Evolutionary conservation across 345 rosid species (phyloP), one percentile per base, ranked within the genome.

Genomic region (Kandelia obovata): DNA sequence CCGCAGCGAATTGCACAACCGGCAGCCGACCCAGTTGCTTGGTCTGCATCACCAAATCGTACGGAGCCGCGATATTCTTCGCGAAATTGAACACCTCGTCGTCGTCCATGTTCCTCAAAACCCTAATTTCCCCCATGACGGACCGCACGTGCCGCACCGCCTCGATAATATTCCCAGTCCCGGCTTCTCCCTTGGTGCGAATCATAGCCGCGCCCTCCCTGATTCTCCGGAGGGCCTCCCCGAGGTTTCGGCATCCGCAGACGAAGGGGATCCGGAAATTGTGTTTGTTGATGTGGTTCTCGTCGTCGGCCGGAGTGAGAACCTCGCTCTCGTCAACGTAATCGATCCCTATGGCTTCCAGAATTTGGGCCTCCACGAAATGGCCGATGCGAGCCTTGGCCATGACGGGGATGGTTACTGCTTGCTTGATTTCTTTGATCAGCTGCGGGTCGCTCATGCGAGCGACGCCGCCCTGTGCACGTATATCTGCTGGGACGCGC

Each of bases 141-240:
- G 86, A 81, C 73, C 97, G 76, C 64, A 91, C 88, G 62, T 91
- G 95, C 78, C 92, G 82, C 17, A 91, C 96, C 15, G 97, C 95
- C 75, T 91, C 92, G 5, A 91, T 71, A 0, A 91, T 68, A 69
- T 91, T 91, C 7, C 97, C 97, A 0, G 91, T 89, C 7, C 97
- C 97, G 0, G 95, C 97, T 68, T 91, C 96, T 0, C 96, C 97
- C 66, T 91, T 89, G n/a, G 97, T 91, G n/a, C 97, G 73, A 30
- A 91, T 91, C 97, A 91, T 91, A 2, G 92, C 91, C 0, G 97
- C 91, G 5, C 95, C 92, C 67, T 91, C 97, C 6, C 91, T 86
- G 63, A 89, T 82, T 70, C 95, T 61, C 43, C 95, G 57, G 52
- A 91, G 77, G 2, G 95, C 97, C 64, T 91, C 95, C 4, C 97